phyloP scores from a whole-genome alignment of 805 yeast species.

The Alloascoidea hylecoeti region DNA sequence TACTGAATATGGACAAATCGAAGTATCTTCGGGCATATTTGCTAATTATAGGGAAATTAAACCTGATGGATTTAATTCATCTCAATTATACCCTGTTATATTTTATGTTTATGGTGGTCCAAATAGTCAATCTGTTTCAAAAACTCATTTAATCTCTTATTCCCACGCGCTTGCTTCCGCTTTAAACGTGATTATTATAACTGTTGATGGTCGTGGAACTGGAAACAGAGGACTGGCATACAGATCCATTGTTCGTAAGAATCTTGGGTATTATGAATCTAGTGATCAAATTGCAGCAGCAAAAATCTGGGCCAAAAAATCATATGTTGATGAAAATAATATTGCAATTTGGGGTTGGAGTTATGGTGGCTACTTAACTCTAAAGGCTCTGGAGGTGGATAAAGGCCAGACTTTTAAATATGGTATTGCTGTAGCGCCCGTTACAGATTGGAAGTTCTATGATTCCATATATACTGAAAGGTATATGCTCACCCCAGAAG shows the following conservation, averaged over 20 bases:
- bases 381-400: conserved; percentile 80
- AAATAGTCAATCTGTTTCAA: conserved; percentile 71
- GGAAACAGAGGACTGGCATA: conserved; percentile 75
- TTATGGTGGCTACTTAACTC: conserved; percentile 88
- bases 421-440: conserved; percentile 97
- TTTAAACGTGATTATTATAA: conserved; percentile 73
- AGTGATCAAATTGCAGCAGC: conserved; percentile 84
- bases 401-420: conserved; percentile 60
- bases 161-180: conserved; percentile 69
- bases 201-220: conserved; percentile 96
- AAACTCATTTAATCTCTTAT: conserved; percentile 43
- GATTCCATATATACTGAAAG: conserved; percentile 93
- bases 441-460: conserved; percentile 85
- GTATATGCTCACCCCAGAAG: conserved; percentile 76
- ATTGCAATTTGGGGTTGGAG: conserved; percentile 98
- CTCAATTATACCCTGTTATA: conserved; percentile 61
- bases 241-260: conserved; percentile 69
- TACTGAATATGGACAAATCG: conserved; percentile 28
- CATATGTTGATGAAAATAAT: conserved; percentile 51
- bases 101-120: conserved; percentile 96
- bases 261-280: conserved; percentile 72
- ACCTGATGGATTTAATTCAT: conserved; percentile 57
- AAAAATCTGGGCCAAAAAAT: conserved; percentile 42
- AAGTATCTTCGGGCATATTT: conserved; percentile 23
- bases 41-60: conserved; percentile 63